These are phyloP conservation scores for Lasiodiplodia sp. DNA, from an alignment of 2,329 filamentous ascomycete genomes.

Conservation along the genomic window DNA sequence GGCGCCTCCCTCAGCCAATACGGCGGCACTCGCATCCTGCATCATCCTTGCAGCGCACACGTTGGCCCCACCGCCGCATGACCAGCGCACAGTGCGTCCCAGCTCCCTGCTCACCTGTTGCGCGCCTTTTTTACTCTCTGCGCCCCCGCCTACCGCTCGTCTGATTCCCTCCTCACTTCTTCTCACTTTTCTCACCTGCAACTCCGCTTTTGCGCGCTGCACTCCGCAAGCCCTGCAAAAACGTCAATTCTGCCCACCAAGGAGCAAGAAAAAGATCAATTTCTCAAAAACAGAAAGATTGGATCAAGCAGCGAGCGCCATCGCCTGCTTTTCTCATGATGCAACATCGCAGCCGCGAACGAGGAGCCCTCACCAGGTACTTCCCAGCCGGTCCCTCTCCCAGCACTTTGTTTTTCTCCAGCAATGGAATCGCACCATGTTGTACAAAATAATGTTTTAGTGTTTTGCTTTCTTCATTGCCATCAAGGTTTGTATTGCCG, in stretches of 20 bases:
- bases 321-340: conserved; percentile 48
- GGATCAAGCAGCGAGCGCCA: conserved; percentile 38
- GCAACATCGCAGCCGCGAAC: conserved; percentile 52
- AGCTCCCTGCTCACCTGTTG: conserved; percentile 28
- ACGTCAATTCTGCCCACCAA: background rate
- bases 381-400: conserved; percentile 47
- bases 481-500: conserved; percentile 29
- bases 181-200: conserved; percentile 18
- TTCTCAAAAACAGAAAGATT: conserved; percentile 13
- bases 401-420: conserved; percentile 34
- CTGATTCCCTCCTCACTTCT: conserved; percentile 2
- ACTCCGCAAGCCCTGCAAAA: background rate
- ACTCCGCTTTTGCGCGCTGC: conserved; percentile 10
- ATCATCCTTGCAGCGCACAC: conserved; percentile 26
- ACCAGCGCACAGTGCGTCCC: conserved; percentile 28
- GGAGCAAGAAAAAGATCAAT: conserved; percentile 21
- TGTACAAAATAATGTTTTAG: conserved; percentile 33
- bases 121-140: conserved; percentile 27
- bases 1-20: conserved; percentile 29
- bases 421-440: conserved; percentile 35
- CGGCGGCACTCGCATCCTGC: conserved; percentile 9
- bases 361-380: conserved; percentile 50
- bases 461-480: conserved; percentile 30
- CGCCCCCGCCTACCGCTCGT: conserved; percentile 26
- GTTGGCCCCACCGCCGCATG: conserved; percentile 30